phyloP scores from a whole-genome alignment of 2,329 filamentous ascomycete species.

The Alternaria burnsii region DNA sequence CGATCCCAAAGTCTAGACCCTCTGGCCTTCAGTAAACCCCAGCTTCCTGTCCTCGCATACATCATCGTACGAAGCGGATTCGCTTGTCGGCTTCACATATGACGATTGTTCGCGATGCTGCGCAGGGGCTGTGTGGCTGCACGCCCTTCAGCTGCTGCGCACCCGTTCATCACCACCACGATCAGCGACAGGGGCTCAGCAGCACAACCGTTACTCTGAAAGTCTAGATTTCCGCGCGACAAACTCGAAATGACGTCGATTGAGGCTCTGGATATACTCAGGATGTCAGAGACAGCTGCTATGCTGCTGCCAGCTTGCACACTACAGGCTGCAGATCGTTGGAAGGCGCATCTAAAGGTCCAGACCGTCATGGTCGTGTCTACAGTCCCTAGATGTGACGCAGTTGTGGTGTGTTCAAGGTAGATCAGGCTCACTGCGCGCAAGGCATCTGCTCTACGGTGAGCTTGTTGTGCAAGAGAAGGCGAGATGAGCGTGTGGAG shows the following conservation, averaged over 20 bases:
- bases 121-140: constrained; percentile 11
- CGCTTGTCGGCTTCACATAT: constrained; percentile 13
- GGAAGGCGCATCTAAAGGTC: constrained; percentile 5
- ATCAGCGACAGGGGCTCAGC: constrained; percentile 4
- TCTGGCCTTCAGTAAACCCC: background rate
- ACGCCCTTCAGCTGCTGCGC: constrained; percentile 18
- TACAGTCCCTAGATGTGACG: constrained; percentile 1
- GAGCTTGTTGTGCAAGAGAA: constrained; percentile 4
- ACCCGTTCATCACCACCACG: constrained; percentile 4
- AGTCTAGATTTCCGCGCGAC: constrained; percentile 1
- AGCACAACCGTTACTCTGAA: background rate
- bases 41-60: background rate
- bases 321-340: background rate
- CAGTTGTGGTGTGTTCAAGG: background rate
- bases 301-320: background rate
- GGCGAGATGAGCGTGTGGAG: constrained; percentile 14
- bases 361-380: constrained; percentile 6
- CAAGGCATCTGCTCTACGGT: constrained; percentile 17
- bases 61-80: background rate
- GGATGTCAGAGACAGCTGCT: background rate
- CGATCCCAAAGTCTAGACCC: constrained; percentile 13
- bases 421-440: background rate
- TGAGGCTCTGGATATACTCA: background rate
- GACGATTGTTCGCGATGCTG: constrained; percentile 17
- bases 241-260: constrained; percentile 3